These are phyloP conservation scores for Calonectria pteridis DNA, from an alignment of 2,329 filamentous ascomycete species.

Conservation along the genomic window DNA sequence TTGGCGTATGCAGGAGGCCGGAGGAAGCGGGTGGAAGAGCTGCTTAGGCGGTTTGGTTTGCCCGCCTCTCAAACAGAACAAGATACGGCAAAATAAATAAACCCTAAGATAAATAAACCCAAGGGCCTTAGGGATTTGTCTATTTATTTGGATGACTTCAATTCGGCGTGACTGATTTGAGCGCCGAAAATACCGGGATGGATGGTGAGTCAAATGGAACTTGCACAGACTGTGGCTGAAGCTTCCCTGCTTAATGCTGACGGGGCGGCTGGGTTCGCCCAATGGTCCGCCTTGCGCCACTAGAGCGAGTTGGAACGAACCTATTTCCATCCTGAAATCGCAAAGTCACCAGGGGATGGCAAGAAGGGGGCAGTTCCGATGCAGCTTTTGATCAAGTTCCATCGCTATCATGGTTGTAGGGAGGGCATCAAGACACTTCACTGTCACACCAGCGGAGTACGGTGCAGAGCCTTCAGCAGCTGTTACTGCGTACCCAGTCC, in stretches of 20 bases:
- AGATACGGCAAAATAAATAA: neutral
- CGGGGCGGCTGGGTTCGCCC: neutral
- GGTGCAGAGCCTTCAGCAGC: neutral
- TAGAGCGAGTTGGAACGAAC: neutral
- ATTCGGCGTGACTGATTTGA: neutral
- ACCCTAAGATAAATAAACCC: neutral
- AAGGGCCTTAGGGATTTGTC: neutral
- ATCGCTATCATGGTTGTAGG: neutral
- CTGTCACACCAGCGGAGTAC: neutral
- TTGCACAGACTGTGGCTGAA: neutral
- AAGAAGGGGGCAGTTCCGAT: neutral
- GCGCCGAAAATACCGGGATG: neutral
- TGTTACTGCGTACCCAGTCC: neutral
- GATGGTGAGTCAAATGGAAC: conserved; percentile 1
- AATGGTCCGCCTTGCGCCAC: neutral
- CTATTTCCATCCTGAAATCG: neutral
- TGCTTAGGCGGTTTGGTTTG: neutral
- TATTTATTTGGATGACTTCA: neutral
- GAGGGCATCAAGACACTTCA: neutral
- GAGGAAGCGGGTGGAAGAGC: neutral
- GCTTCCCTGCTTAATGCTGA: neutral
- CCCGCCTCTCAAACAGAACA: neutral
- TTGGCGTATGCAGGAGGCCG: neutral
- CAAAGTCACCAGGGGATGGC: neutral
- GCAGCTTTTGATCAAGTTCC: neutral